Evolutionary conservation across 306 rosid genomes (phyloP).

Genomic region (Dalbergia cochinchinensis): DNA sequence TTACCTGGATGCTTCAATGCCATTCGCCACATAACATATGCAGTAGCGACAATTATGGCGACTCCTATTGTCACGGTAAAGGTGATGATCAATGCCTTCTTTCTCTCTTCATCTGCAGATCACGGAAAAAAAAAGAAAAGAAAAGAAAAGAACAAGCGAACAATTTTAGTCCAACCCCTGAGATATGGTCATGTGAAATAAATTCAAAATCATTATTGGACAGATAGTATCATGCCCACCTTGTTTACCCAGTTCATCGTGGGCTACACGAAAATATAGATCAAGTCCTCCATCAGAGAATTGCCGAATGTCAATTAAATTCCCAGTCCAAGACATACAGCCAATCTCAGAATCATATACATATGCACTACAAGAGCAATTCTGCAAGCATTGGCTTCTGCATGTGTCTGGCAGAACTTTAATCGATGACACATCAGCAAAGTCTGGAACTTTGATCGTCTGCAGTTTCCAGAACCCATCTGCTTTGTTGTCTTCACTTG

Average conservation of each 20-base stretch:
- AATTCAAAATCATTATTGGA: neutral
- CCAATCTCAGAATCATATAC: constrained; percentile 12
- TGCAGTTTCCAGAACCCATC: constrained; percentile 45
- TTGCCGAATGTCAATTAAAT: constrained; percentile 22
- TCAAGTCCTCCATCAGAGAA: constrained; percentile 38
- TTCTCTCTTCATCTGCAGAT: neutral
- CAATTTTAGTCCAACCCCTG: neutral
- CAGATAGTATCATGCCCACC: no score
- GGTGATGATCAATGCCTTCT: neutral
- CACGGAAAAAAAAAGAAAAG: neutral
- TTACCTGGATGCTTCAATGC: neutral
- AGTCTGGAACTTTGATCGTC: constrained; percentile 46
- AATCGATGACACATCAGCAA: neutral
- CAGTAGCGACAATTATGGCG: neutral
- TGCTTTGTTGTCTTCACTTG: neutral
- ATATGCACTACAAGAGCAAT: constrained; percentile 4
- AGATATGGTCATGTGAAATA: neutral
- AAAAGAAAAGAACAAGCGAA: neutral
- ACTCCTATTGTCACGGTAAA: constrained; percentile 26
- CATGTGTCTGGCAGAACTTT: neutral
- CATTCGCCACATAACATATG: constrained; percentile 43
- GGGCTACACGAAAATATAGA: constrained; percentile 39
- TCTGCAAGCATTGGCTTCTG: neutral
- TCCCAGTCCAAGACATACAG: constrained; percentile 36
- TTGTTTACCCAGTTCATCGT: constrained; percentile 32